Conservation (phyloP, 441 rosid species). For the Isatis lusitanica region DNA sequence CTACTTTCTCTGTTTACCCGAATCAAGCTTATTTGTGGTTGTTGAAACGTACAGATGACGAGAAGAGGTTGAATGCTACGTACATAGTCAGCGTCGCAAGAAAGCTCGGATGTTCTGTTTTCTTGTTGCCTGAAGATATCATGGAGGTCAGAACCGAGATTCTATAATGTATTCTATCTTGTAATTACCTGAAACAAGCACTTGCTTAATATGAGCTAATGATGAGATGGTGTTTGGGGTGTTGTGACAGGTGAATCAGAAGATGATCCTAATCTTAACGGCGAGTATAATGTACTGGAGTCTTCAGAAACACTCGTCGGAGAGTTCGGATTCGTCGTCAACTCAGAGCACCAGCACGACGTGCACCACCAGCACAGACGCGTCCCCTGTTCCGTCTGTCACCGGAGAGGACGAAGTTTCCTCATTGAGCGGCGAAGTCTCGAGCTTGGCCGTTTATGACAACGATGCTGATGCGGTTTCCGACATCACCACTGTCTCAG, state of each 20-base stretch:
- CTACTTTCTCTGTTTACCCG: not conserved
- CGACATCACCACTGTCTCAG: constrained; percentile 50
- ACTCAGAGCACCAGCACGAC: constrained; percentile 35
- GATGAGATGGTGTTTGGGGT: constrained; percentile 25
- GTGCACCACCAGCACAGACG: constrained; percentile 41
- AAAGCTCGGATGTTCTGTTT: constrained; percentile 91
- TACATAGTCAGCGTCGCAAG: constrained; percentile 86
- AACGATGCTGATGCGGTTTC: constrained; percentile 45
- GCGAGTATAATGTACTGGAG: constrained; percentile 78
- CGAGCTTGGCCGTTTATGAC: constrained; percentile 44
- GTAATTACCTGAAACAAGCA: not conserved
- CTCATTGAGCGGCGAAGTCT: constrained; percentile 58
- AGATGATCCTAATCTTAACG: constrained; percentile 64
- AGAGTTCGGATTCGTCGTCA: constrained; percentile 42
- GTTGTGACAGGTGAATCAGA: constrained; percentile 67
- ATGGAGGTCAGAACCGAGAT: constrained; percentile 43
- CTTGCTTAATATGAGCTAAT: not conserved
- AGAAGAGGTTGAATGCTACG: constrained; percentile 88
- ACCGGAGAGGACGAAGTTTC: constrained; percentile 70
- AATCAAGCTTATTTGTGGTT: not conserved
- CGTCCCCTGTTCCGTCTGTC: constrained; percentile 67
- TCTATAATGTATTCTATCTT: not conserved
- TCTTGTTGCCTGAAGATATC: constrained; percentile 90
- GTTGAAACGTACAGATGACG: constrained; percentile 53
- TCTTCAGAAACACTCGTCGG: constrained; percentile 47